These are phyloP conservation scores for Papilionanthe hybrid DNA, from an alignment of 116 monocot species.

Conservation along the genomic window DNA sequence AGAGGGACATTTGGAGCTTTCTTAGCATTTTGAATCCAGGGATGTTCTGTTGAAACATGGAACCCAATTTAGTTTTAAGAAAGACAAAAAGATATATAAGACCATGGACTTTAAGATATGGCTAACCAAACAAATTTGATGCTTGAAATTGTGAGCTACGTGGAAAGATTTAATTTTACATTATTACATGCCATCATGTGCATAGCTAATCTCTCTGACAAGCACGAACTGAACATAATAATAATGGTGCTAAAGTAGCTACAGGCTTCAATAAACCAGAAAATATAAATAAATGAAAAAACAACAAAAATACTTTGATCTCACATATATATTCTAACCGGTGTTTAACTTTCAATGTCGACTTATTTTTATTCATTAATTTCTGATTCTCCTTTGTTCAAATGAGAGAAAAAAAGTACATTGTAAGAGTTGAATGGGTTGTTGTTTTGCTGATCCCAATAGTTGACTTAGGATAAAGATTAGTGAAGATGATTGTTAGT, in stretches of 20 bases:
- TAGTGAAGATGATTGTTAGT: too few species aligned
- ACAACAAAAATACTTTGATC: background rate
- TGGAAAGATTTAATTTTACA: background rate
- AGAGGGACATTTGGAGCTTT: constrained; percentile 65
- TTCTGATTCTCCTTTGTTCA: background rate
- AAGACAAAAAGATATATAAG: too few species aligned
- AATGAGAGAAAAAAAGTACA: background rate
- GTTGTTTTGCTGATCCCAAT: background rate
- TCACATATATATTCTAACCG: background rate
- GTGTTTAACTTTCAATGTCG: background rate
- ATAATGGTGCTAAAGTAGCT: background rate
- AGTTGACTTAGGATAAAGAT: background rate
- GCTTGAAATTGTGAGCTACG: background rate
- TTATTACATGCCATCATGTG: background rate
- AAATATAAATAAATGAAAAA: background rate
- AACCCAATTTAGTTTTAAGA: too few species aligned
- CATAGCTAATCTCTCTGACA: background rate
- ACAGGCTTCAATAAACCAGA: background rate
- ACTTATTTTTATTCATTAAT: background rate
- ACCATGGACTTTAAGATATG: too few species aligned
- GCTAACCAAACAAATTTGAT: background rate
- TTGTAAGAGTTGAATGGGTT: background rate
- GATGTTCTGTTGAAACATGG: constrained; percentile 28
- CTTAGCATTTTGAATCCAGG: constrained; percentile 70
- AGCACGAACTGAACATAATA: background rate